Percentiles rank a stretch among this genome's conserved stretches.
These are phyloP conservation scores for Kurtzmaniella quercitrusa DNA, from an alignment of 1,139 yeast genomes.

Conservation along the genomic window DNA sequence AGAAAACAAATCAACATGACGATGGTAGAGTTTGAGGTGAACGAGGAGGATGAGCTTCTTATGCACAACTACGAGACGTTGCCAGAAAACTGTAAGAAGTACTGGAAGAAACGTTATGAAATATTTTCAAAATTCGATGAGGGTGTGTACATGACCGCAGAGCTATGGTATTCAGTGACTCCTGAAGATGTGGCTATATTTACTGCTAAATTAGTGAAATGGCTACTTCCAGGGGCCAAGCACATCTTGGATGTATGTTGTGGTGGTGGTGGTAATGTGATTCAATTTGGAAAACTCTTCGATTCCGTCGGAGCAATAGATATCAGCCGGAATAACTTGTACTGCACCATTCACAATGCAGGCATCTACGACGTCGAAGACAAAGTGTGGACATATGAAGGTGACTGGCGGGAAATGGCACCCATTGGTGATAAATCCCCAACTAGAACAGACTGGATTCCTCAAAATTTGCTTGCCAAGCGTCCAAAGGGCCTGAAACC, in stretches of 20 bases:
- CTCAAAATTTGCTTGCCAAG: conserved; percentile 14
- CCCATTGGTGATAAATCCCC: conserved; percentile 15
- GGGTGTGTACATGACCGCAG: conserved; percentile 70
- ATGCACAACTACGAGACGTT: conserved; percentile 39
- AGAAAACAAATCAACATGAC: not conserved
- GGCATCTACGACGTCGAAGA: conserved; percentile 58
- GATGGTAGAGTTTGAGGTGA: conserved; percentile 15
- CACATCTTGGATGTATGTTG: conserved; percentile 71
- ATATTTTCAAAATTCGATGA: conserved; percentile 61
- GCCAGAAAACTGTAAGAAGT: conserved; percentile 44
- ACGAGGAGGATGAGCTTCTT: conserved; percentile 27
- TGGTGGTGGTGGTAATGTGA: conserved; percentile 95
- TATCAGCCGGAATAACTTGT: conserved; percentile 51
- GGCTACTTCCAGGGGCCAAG: conserved; percentile 36
- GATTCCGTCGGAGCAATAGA: conserved; percentile 66
- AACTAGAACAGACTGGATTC: conserved; percentile 25
- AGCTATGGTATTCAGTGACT: conserved; percentile 89
- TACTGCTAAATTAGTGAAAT: conserved; percentile 51
- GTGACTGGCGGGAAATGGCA: conserved; percentile 52
- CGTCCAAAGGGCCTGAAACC: conserved; percentile 11
- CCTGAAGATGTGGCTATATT: conserved; percentile 73
- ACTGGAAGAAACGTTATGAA: conserved; percentile 56
- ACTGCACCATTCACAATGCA: conserved; percentile 72
- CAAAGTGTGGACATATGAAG: conserved; percentile 43
- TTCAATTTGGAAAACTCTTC: conserved; percentile 68